Percentiles rank a stretch among this genome's conserved stretches.
Evolutionary conservation across 345 rosid genomes (phyloP).

Genomic region (Hibiscus trionum): DNA sequence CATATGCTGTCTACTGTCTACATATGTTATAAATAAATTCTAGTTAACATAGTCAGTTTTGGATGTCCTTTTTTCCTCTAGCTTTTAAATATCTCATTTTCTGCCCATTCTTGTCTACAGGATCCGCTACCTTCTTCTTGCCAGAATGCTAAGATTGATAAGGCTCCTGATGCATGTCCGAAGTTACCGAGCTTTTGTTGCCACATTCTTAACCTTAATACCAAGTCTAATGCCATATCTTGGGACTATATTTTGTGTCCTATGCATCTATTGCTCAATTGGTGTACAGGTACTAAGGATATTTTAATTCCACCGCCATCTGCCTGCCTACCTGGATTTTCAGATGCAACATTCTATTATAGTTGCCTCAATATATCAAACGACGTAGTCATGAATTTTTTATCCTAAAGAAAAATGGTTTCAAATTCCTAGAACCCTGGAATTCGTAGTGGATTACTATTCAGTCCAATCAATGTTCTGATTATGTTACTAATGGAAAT

Average conservation of each 20-base stretch:
- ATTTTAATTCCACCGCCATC: background rate
- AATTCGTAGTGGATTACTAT: background rate
- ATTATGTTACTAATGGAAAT: background rate
- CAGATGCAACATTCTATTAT: background rate
- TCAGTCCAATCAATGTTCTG: background rate
- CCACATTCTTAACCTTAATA: slow-evolving; percentile 81
- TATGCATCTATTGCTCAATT: slow-evolving; percentile 87
- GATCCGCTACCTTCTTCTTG: slow-evolving; percentile 97
- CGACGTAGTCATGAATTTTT: background rate
- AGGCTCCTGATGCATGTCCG: slow-evolving; percentile 76
- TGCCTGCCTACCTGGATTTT: background rate
- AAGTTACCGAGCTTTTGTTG: slow-evolving; percentile 75
- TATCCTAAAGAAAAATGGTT: background rate
- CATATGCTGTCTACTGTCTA: background rate
- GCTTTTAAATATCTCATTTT: slow-evolving; percentile 7
- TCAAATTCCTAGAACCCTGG: background rate
- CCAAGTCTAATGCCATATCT: slow-evolving; percentile 96
- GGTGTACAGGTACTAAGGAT: slow-evolving; percentile 68
- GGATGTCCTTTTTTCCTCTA: background rate
- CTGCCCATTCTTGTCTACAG: slow-evolving; percentile 33
- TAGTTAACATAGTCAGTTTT: background rate
- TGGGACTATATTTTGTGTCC: slow-evolving; percentile 76
- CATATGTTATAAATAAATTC: background rate
- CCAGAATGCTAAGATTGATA: slow-evolving; percentile 84
- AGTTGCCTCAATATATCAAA: background rate